phyloP scores from a whole-genome alignment of 768 basidiomycete species.

The Coprinellus micaceus region DNA sequence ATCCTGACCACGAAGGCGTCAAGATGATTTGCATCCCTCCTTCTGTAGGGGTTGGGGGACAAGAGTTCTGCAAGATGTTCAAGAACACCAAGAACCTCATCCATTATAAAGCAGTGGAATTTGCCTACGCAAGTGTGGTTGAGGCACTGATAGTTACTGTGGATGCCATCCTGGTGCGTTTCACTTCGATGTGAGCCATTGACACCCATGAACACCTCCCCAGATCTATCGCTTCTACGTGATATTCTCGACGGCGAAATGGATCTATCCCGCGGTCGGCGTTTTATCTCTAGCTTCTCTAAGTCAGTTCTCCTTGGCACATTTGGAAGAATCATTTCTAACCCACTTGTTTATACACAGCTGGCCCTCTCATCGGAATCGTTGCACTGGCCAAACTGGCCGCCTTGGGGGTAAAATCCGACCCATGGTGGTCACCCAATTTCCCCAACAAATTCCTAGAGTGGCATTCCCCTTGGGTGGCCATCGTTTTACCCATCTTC shows the following conservation, averaged over 20 bases:
- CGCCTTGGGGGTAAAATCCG: background rate
- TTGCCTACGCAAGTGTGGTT: conserved; percentile 3
- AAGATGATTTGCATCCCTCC: conserved; percentile 8
- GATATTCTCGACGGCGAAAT: background rate
- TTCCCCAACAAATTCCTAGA: conserved; percentile 1
- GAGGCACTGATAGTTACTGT: background rate
- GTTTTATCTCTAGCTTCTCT: background rate
- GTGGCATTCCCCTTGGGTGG: background rate
- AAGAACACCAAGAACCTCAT: conserved; percentile 1
- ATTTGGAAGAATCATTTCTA: background rate
- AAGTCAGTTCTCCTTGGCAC: background rate
- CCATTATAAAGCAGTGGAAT: background rate
- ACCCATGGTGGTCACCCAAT: conserved; percentile 6
- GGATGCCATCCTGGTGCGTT: conserved; percentile 1
- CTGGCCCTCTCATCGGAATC: conserved; percentile 4
- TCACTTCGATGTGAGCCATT: background rate
- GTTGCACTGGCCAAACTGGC: background rate
- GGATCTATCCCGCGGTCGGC: background rate
- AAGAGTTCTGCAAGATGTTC: background rate
- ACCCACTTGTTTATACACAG: background rate
- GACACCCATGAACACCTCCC: background rate
- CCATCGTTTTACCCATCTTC: conserved; percentile 26
- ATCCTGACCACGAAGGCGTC: conserved; percentile 3
- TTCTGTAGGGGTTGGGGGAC: background rate
- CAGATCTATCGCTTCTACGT: conserved; percentile 3